Evolutionary conservation across 1,284 basidiomycete genomes (phyloP).

Genomic region (Cerioporus squamosus): DNA sequence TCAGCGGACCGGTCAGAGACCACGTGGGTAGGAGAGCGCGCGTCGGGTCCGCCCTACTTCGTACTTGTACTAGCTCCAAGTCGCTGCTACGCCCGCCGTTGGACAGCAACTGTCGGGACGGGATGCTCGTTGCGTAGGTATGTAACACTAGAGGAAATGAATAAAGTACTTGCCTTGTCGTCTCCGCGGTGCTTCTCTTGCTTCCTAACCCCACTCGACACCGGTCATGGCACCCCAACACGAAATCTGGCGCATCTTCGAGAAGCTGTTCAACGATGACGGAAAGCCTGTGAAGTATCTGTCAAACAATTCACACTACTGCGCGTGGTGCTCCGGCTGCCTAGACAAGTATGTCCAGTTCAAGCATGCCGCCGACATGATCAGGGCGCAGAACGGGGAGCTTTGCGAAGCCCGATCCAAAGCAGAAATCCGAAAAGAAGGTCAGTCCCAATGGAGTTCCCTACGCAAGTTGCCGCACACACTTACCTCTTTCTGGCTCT

Average conservation of each 20-base stretch:
- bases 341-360: slow-evolving; percentile 5
- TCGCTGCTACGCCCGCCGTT: not conserved
- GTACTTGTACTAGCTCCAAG: no score
- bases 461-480: not conserved
- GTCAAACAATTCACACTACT: not conserved
- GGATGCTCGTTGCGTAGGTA: not conserved
- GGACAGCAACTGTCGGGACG: not conserved
- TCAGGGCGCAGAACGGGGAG: not conserved
- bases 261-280: not conserved
- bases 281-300: slow-evolving; percentile 12
- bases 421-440: not conserved
- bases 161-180: no score
- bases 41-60: not conserved
- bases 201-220: not conserved
- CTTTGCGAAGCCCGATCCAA: not conserved
- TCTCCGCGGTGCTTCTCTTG: not conserved
- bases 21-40: not conserved
- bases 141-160: no score
- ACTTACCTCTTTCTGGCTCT: not conserved
- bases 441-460: not conserved
- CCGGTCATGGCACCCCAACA: slow-evolving; percentile 1
- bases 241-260: slow-evolving; percentile 9
- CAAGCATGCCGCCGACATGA: not conserved
- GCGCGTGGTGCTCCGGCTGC: slow-evolving; percentile 15
- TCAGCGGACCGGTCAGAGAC: not conserved